phyloP scores from a whole-genome alignment of 495 filamentous ascomycete species.

The Tuber magnatum region DNA sequence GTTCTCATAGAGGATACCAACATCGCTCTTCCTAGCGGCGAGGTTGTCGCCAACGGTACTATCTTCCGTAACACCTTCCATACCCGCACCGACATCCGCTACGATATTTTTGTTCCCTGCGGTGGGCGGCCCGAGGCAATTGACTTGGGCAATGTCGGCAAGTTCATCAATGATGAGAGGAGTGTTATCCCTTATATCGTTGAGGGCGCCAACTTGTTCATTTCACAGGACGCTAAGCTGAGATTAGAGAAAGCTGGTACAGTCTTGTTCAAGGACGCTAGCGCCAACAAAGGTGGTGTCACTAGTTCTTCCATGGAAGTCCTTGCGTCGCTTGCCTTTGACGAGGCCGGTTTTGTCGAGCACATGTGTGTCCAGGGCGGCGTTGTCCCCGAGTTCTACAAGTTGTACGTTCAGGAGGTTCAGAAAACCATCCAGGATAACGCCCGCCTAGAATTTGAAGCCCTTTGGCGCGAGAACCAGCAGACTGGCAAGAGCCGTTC shows the following conservation, averaged over 20 bases:
- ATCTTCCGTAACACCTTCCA: conserved; percentile 97
- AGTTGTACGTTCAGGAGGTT: conserved; percentile 83
- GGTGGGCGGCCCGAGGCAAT: conserved; percentile 96
- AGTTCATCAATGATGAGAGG: conserved; percentile 81
- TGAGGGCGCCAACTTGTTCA: conserved; percentile 96
- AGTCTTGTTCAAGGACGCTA: conserved; percentile 94
- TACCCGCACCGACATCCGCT: conserved; percentile 64
- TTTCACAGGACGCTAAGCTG: conserved; percentile 96
- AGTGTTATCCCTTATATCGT: conserved; percentile 85
- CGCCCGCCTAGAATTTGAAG: conserved; percentile 88
- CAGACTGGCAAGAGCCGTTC: conserved; percentile 69
- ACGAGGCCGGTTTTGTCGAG: conserved; percentile 76
- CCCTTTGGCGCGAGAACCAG: conserved; percentile 91
- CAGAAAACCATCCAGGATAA: conserved; percentile 84
- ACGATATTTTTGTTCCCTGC: conserved; percentile 90
- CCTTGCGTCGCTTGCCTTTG: conserved; percentile 84
- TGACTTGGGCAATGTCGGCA: conserved; percentile 74
- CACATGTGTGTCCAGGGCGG: conserved; percentile 90
- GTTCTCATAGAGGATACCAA: conserved; percentile 89
- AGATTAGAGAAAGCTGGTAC: conserved; percentile 88
- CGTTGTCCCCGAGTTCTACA: conserved; percentile 79
- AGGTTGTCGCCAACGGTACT: conserved; percentile 81
- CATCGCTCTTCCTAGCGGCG: conserved; percentile 74
- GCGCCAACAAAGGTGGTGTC: conserved; percentile 96
- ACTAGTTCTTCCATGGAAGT: conserved; percentile 98